A percentile compares a stretch with the other conserved stretches of the same genome.
Conservation (phyloP, 345 rosid genomes). For the Erodium maritimum region DNA sequence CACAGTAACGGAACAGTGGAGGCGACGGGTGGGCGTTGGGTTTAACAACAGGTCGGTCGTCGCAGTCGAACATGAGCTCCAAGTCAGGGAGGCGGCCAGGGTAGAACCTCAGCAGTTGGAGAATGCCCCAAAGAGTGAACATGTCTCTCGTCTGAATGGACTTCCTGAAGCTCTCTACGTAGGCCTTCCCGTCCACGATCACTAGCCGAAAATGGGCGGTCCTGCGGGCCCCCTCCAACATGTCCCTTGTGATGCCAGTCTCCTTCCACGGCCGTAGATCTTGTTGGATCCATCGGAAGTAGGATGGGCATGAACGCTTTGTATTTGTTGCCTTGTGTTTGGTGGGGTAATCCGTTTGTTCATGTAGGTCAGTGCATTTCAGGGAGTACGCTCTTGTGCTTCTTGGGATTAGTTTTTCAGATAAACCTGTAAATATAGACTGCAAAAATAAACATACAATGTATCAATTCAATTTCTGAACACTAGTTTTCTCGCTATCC, state of each 20-base stretch:
- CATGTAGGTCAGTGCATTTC: constrained; percentile 6
- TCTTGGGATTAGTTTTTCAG: neutral
- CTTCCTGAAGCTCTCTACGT: constrained; percentile 39
- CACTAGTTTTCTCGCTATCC: too few species aligned
- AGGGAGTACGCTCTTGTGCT: constrained; percentile 4
- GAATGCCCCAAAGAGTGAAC: constrained; percentile 57
- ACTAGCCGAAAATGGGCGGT: constrained; percentile 53
- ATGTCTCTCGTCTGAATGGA: constrained; percentile 38
- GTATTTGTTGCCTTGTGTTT: neutral
- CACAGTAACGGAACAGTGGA: constrained; percentile 57
- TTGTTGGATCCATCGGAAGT: constrained; percentile 73
- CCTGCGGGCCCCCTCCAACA: constrained; percentile 33
- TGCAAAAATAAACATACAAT: neutral
- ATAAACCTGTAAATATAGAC: constrained; percentile 3
- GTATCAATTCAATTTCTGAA: neutral
- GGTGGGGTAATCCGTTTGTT: constrained; percentile 10
- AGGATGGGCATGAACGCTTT: constrained; percentile 29
- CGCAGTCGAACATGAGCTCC: constrained; percentile 61
- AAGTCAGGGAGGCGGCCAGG: constrained; percentile 59
- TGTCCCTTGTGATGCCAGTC: constrained; percentile 46
- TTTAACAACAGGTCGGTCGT: constrained; percentile 37
- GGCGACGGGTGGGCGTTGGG: constrained; percentile 33
- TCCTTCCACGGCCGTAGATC: constrained; percentile 61
- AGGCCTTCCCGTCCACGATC: constrained; percentile 44
- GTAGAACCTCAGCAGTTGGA: constrained; percentile 61